Evolutionary conservation across 805 yeast genomes (phyloP).

Genomic region (Cyberlindnera petersonii): DNA sequence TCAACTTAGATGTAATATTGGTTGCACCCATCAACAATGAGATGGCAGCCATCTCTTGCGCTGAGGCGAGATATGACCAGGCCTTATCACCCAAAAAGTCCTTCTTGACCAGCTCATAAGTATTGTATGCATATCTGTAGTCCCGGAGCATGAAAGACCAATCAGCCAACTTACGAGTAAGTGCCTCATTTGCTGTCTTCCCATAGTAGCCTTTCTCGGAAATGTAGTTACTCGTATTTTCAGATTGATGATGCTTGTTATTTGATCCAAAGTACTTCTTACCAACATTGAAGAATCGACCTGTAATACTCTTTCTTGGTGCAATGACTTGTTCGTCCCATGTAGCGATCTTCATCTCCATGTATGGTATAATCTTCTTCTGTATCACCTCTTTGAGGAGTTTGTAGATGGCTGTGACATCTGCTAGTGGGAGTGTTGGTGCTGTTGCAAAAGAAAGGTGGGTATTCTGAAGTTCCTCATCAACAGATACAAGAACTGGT

Average conservation of each 20-base stretch:
- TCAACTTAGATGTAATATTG: constrained; percentile 38
- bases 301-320: constrained; percentile 73
- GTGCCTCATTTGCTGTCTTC: constrained; percentile 63
- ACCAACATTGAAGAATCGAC: constrained; percentile 65
- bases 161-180: constrained; percentile 80
- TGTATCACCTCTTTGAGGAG: constrained; percentile 34
- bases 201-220: constrained; percentile 53
- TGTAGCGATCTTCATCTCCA: constrained; percentile 72
- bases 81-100: constrained; percentile 77
- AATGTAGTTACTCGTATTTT: constrained; percentile 39
- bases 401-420: constrained; percentile 18
- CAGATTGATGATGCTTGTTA: constrained; percentile 21
- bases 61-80: constrained; percentile 74
- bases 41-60: constrained; percentile 84
- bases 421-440: constrained; percentile 14
- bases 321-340: constrained; percentile 85
- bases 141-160: constrained; percentile 91
- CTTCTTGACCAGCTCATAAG: constrained; percentile 76
- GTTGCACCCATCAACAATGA: constrained; percentile 59
- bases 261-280: constrained; percentile 44
- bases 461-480: constrained; percentile 39
- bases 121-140: constrained; percentile 75
- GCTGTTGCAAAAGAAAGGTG: constrained; percentile 14
- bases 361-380: constrained; percentile 57
- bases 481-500: constrained; percentile 38